phyloP scores from a whole-genome alignment of 306 rosid species.

The Glycyrrhiza uralensis region DNA sequence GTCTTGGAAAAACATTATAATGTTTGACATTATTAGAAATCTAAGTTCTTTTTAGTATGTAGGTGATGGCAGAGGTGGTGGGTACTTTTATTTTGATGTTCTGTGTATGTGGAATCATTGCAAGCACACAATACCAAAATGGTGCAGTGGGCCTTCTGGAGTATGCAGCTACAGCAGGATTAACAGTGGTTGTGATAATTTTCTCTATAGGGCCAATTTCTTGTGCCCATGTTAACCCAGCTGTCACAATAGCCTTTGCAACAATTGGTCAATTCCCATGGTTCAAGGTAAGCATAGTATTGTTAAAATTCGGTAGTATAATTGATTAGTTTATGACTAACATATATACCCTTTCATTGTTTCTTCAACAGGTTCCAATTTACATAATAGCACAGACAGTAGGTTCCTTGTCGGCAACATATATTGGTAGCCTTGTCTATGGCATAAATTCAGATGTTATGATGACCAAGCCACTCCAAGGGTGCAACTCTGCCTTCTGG shows the following conservation, averaged over 20 bases:
- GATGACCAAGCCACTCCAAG: slow-evolving; percentile 59
- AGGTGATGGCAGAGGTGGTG: slow-evolving; percentile 80
- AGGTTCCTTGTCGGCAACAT: slow-evolving; percentile 71
- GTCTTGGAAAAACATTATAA: not conserved
- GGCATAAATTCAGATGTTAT: slow-evolving; percentile 52
- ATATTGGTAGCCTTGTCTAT: slow-evolving; percentile 55
- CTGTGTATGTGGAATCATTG: slow-evolving; percentile 65
- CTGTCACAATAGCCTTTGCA: slow-evolving; percentile 82
- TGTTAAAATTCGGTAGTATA: not conserved
- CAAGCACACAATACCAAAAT: slow-evolving; percentile 47
- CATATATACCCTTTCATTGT: not conserved
- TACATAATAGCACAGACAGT: slow-evolving; percentile 58
- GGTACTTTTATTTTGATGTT: slow-evolving; percentile 79
- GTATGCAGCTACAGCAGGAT: slow-evolving; percentile 80
- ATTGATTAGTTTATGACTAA: slow-evolving; percentile 12
- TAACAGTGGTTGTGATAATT: slow-evolving; percentile 68
- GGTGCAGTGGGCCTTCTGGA: slow-evolving; percentile 66
- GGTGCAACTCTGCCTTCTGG: slow-evolving; percentile 67
- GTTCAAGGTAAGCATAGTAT: slow-evolving; percentile 49
- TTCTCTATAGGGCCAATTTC: slow-evolving; percentile 73
- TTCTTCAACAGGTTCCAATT: slow-evolving; percentile 54
- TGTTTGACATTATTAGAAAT: not conserved
- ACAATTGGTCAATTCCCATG: slow-evolving; percentile 75
- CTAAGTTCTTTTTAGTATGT: slow-evolving; percentile 1
- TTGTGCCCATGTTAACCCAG: slow-evolving; percentile 87